phyloP scores from a whole-genome alignment of 2,329 filamentous ascomycete species.

The Fusarium stilboides region DNA sequence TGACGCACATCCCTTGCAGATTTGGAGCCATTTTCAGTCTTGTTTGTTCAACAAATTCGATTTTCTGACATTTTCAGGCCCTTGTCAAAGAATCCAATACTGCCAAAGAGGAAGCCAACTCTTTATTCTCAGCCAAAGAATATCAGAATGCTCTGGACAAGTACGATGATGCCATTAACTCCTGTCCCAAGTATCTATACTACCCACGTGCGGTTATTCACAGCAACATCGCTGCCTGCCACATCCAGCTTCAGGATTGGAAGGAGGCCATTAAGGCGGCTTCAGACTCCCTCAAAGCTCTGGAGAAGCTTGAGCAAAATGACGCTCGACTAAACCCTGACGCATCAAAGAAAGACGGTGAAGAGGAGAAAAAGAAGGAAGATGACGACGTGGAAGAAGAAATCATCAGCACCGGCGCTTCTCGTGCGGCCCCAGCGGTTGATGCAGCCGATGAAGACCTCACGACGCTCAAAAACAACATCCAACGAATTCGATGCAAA shows the following conservation, averaged over 20 bases:
- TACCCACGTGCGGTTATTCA: slow-evolving; percentile 90
- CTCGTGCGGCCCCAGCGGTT: slow-evolving; percentile 61
- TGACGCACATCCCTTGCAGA: no score
- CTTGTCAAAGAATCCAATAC: slow-evolving; percentile 80
- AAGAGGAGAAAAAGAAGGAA: slow-evolving; percentile 56
- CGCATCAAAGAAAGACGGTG: slow-evolving; percentile 58
- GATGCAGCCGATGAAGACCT: slow-evolving; percentile 33
- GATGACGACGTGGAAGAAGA: slow-evolving; percentile 68
- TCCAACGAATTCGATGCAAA: slow-evolving; percentile 85
- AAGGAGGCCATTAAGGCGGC: slow-evolving; percentile 84
- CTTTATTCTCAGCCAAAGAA: slow-evolving; percentile 79
- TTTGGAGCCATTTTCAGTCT: neutral
- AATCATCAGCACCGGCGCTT: slow-evolving; percentile 72
- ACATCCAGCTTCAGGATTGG: slow-evolving; percentile 89
- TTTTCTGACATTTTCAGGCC: slow-evolving; percentile 59
- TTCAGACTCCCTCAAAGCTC: slow-evolving; percentile 77
- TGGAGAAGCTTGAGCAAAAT: slow-evolving; percentile 73
- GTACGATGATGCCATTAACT: slow-evolving; percentile 84
- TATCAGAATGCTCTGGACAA: slow-evolving; percentile 84
- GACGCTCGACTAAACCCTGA: slow-evolving; percentile 52
- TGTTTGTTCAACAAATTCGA: neutral
- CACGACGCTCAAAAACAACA: slow-evolving; percentile 66
- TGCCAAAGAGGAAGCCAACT: slow-evolving; percentile 83
- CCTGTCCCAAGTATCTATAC: slow-evolving; percentile 87
- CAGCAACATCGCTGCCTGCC: slow-evolving; percentile 91